Evolutionary conservation across 768 basidiomycete species (phyloP).

Genomic region (Wakefieldia striispora): DNA sequence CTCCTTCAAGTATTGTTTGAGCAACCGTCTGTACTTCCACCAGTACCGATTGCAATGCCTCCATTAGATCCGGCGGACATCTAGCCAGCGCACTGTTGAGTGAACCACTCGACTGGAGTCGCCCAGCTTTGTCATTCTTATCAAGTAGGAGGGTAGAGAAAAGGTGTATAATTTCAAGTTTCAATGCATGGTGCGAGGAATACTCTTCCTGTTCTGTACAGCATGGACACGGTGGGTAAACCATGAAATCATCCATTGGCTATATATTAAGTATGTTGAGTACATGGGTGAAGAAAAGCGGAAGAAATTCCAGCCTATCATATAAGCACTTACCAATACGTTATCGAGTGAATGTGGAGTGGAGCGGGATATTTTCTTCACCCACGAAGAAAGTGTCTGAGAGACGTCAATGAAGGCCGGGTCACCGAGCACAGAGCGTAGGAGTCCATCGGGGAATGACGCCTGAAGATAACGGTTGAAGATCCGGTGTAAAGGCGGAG

Average conservation of each 20-base stretch:
- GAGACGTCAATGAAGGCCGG: slow-evolving; percentile 11
- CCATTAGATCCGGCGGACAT: slow-evolving; percentile 12
- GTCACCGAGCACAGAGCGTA: slow-evolving; percentile 21
- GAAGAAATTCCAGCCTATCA: slow-evolving; percentile 13
- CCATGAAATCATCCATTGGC: slow-evolving; percentile 53
- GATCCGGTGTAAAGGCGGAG: slow-evolving; percentile 10
- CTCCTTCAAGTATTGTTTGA: slow-evolving; percentile 17
- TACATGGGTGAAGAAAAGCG: slow-evolving; percentile 15
- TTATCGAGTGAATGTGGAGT: slow-evolving; percentile 9
- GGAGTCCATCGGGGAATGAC: slow-evolving; percentile 7
- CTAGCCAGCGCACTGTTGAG: background rate
- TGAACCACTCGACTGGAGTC: slow-evolving; percentile 1
- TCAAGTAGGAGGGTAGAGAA: slow-evolving; percentile 40
- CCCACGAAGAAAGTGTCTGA: slow-evolving; percentile 9
- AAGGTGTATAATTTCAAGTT: slow-evolving; percentile 44
- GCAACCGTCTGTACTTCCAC: slow-evolving; percentile 18
- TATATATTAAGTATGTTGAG: slow-evolving; percentile 32
- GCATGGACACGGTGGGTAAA: slow-evolving; percentile 33
- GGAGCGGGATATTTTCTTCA: slow-evolving; percentile 10
- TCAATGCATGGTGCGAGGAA: slow-evolving; percentile 29
- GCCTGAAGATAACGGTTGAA: slow-evolving; percentile 23
- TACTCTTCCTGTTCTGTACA: slow-evolving; percentile 25
- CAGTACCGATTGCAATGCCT: slow-evolving; percentile 23
- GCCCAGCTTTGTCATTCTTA: slow-evolving; percentile 20
- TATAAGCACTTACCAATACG: slow-evolving; percentile 30